These are phyloP conservation scores for Boletus rubroflammeus DNA, from an alignment of 768 basidiomycete genomes.

Conservation along the genomic window DNA sequence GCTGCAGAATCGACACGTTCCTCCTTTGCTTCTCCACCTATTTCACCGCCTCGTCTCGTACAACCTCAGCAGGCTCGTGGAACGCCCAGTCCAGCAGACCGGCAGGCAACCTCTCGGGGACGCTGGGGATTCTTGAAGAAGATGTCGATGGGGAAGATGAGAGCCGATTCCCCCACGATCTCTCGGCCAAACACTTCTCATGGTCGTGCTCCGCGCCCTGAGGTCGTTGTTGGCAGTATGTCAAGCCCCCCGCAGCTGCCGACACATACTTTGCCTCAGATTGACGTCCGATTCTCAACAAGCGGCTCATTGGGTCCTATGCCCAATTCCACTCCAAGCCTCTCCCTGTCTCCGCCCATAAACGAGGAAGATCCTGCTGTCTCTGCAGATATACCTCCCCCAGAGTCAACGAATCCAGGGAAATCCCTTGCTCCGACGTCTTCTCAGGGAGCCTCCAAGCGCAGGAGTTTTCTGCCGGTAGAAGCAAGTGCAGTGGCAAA, in stretches of 20 bases:
- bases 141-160: constrained; percentile 96
- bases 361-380: constrained; percentile 17
- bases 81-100: constrained; percentile 27
- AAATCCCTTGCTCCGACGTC: constrained; percentile 40
- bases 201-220: constrained; percentile 15
- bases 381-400: constrained; percentile 1
- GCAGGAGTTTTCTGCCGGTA: constrained; percentile 87
- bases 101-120: constrained; percentile 35
- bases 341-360: constrained; percentile 26
- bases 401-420: constrained; percentile 9
- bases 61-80: constrained; percentile 13
- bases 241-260: constrained; percentile 30
- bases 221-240: constrained; percentile 17
- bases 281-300: constrained; percentile 70
- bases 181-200: constrained; percentile 38
- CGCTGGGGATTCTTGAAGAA: constrained; percentile 97
- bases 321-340: constrained; percentile 31
- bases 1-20: constrained; percentile 16
- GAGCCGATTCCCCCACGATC: constrained; percentile 49
- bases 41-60: constrained; percentile 26
- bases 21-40: constrained; percentile 25
- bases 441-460: constrained; percentile 56
- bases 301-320: constrained; percentile 59
- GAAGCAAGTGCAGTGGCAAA: constrained; percentile 60
- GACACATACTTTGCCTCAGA: constrained; percentile 49